Evolutionary conservation across 2,329 filamentous ascomycete genomes (phyloP), one percentile per base, ranked within the genome.

Genomic region (Pochonia chlamydosporia): DNA sequence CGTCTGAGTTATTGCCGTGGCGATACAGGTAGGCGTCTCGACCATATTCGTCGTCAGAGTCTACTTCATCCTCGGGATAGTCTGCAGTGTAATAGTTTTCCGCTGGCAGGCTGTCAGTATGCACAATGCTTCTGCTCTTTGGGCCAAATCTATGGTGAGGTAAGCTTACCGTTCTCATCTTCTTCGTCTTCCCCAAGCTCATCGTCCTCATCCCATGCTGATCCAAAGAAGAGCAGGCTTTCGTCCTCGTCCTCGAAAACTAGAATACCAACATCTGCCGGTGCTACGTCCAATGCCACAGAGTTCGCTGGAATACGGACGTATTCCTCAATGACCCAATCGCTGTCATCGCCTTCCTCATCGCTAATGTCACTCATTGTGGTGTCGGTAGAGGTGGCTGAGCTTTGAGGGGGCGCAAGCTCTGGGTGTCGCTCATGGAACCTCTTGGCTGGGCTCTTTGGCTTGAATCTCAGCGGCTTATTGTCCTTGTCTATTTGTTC

Each of bases 81-180:
- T 91, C 87, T 46, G 85, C 84, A 3, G 82, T 81, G 59, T 90
- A 89, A 64, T 89, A 83, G 57, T 89, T 85, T 61, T 91, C 87
- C 30, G 87, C 84, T 83, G 50, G 14, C 9, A 20, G 39, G 10
- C 31, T 25, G 51, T 52, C 40, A 47, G 47, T 47, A 54, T 25
- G 39, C 35, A 48, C 23, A 49, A 33, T 10, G 6, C 28, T 35
- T 31, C 39, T 20, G 35, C 11, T 49, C 6, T 23, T 20, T 39
- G 35, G 23, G 10, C 8, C n/a, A 16, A 23, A 16, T 23, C 18
- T 21, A 28, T 25, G 18, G 5, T 16, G 23, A 18, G 28, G 24
- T 14, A 11, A 30, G 21, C 69, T 47, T 67, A 82, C 80, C 80
- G 52, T 85, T 84, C 57, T 84, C 81, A 46, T 84, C 80, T 44